Evolutionary conservation across 768 basidiomycete genomes (phyloP), one percentile per base, ranked within the genome.

Genomic region (Auricularia sp.): DNA sequence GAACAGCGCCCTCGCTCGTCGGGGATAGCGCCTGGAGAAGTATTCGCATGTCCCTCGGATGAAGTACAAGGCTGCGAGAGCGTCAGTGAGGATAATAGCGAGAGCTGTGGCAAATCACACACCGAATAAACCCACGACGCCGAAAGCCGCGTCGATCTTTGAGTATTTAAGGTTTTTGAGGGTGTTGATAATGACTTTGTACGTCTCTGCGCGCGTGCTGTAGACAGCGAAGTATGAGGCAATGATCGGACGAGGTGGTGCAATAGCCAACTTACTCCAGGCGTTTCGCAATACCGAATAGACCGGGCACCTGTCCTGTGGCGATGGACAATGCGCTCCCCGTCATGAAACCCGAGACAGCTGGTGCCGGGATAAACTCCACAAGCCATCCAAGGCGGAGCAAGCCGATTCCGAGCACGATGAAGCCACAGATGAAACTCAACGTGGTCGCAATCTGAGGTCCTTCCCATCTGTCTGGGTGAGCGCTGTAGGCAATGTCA

Each of bases 321-420:
- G 86, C 87, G 69, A 98, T 98, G 73, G 80, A 94, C 76, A 98
- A 85, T 42, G 96, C 96, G n/a, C 91, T 94, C 21, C 96, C 96
- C 0, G 96, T 98, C 94, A 99, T 97, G 78, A 96, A 81, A 2
- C 77, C 78, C 5, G 78, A 67, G 36, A 73, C 87, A 2, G 90
- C 91, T 2, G 90, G 89, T 6, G 84, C 81, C 21, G 91, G 90
- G 66, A 95, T 98, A 73, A 98, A 93, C 72, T 98, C 95, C 61
- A 98, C 88, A 36, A 98, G 77, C 92, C 93, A 96, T 0, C 97
- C 97, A 4, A 98, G 70, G 10, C 97, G 84, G 11, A 98, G 79
- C 29, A 98, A 76, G 60, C 97, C 97, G 47, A 99, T 86, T 29
- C 82, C 90, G 44, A 98, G 84, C 34, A 93, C 88, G 75, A 96